These are phyloP conservation scores for Vickermania spadyakhi DNA, from an alignment of 208 protist genomes.

Conservation along the genomic window DNA sequence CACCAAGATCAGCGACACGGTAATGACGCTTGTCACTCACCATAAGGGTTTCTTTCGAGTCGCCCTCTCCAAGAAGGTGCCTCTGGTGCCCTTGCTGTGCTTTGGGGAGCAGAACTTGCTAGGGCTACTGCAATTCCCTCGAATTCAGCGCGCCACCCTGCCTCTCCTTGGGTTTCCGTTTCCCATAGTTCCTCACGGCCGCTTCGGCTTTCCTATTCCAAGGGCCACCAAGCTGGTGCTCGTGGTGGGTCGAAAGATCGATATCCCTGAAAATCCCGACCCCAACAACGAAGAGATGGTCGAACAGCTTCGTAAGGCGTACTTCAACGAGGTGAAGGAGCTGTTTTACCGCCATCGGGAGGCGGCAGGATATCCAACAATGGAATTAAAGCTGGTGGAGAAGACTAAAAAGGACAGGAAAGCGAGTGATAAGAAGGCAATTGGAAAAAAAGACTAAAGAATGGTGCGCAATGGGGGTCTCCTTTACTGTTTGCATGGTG, in stretches of 20 bases:
- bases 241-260: constrained; percentile 52
- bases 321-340: constrained; percentile 45
- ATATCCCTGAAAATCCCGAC: constrained; percentile 39
- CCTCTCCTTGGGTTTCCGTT: constrained; percentile 73
- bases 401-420: constrained; percentile 26
- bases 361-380: constrained; percentile 59
- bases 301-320: constrained; percentile 26
- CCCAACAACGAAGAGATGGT: constrained; percentile 54
- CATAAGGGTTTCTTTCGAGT: constrained; percentile 77
- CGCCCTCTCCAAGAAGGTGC: constrained; percentile 43
- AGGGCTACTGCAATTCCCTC: constrained; percentile 43
- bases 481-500: too few relatives aligned
- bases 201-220: constrained; percentile 63
- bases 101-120: constrained; percentile 79
- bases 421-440: constrained; percentile 9
- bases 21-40: constrained; percentile 60
- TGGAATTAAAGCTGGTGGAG: constrained; percentile 57
- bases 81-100: constrained; percentile 73
- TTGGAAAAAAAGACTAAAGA: constrained; percentile 1
- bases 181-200: constrained; percentile 63
- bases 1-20: constrained; percentile 24
- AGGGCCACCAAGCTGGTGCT: constrained; percentile 43
- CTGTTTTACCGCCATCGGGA: constrained; percentile 69
- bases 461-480: too few relatives aligned
- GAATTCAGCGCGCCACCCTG: constrained; percentile 48